phyloP scores from a whole-genome alignment of 2,329 filamentous ascomycete genomes.

The Penicillium psychrosexuale region DNA sequence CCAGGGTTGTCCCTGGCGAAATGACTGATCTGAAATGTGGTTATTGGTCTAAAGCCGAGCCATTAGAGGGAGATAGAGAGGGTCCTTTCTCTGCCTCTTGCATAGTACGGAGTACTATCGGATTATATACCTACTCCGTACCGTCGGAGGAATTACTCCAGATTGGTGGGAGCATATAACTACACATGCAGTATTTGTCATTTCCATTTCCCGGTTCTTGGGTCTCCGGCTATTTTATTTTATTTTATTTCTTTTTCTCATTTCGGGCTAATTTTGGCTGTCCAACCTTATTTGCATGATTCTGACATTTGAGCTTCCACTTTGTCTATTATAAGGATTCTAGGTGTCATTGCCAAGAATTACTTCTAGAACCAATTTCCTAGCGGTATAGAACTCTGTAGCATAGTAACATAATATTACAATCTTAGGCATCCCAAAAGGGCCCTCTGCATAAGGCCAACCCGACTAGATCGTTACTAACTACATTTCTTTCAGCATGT shows the following conservation, averaged over 20 bases:
- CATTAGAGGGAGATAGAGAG: background rate
- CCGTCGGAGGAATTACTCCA: slow-evolving; percentile 3
- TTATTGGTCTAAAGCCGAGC: slow-evolving; percentile 1
- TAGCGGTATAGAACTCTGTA: background rate
- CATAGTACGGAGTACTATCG: background rate
- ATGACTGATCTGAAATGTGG: slow-evolving; percentile 4
- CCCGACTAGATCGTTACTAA: background rate
- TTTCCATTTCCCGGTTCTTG: slow-evolving; percentile 5
- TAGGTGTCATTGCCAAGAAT: background rate
- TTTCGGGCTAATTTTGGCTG: background rate
- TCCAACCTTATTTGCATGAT: background rate
- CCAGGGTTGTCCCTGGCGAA: slow-evolving; percentile 3
- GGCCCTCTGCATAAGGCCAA: background rate
- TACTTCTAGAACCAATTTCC: background rate
- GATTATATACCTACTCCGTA: too few species aligned
- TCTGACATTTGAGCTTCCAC: background rate
- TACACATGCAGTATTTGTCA: slow-evolving; percentile 4
- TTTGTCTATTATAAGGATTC: background rate
- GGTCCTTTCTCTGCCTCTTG: background rate
- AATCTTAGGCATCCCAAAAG: background rate
- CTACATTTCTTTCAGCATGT: background rate
- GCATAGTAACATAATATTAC: background rate
- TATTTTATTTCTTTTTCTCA: background rate
- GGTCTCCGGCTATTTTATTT: background rate
- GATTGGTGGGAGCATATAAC: background rate